These are phyloP conservation scores for Fusarium sp. DNA, from an alignment of 2,329 filamentous ascomycete genomes.

Conservation along the genomic window DNA sequence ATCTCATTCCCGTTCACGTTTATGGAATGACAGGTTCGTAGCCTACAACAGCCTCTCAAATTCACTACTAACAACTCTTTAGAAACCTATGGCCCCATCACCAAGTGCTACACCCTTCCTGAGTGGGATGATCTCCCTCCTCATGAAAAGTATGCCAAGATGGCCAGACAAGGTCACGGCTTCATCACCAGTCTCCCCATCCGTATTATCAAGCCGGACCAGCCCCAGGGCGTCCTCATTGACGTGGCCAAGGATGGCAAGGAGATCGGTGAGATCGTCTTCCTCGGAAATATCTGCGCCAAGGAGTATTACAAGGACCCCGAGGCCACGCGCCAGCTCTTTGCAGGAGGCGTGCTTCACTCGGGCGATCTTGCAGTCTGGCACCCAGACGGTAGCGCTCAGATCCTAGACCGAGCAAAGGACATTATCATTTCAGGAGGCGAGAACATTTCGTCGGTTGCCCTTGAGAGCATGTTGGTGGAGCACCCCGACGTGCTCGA, in stretches of 20 bases:
- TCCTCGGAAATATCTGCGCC: slow-evolving; percentile 90
- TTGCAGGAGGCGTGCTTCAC: slow-evolving; percentile 86
- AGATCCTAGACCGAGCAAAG: slow-evolving; percentile 94
- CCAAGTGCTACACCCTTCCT: slow-evolving; percentile 90
- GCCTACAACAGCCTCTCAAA: background rate
- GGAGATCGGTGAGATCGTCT: slow-evolving; percentile 75
- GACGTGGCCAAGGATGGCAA: slow-evolving; percentile 62
- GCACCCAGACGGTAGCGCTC: slow-evolving; percentile 89
- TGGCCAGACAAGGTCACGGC: slow-evolving; percentile 95
- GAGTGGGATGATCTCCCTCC: slow-evolving; percentile 80
- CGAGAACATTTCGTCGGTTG: slow-evolving; percentile 96
- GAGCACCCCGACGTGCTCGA: slow-evolving; percentile 92
- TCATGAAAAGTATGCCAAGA: slow-evolving; percentile 85
- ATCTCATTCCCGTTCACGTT: slow-evolving; percentile 91
- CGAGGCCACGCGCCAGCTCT: slow-evolving; percentile 87
- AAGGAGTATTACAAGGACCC: slow-evolving; percentile 93
- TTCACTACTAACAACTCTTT: background rate
- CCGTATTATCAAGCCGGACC: slow-evolving; percentile 84
- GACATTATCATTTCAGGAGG: slow-evolving; percentile 98
- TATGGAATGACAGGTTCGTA: slow-evolving; percentile 76
- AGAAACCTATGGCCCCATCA: slow-evolving; percentile 95
- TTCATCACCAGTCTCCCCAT: slow-evolving; percentile 86
- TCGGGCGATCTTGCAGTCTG: slow-evolving; percentile 94
- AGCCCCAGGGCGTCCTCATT: slow-evolving; percentile 67
- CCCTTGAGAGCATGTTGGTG: slow-evolving; percentile 88